phyloP scores from a whole-genome alignment of 148 eudicot species.

The Arbutus unedo region DNA sequence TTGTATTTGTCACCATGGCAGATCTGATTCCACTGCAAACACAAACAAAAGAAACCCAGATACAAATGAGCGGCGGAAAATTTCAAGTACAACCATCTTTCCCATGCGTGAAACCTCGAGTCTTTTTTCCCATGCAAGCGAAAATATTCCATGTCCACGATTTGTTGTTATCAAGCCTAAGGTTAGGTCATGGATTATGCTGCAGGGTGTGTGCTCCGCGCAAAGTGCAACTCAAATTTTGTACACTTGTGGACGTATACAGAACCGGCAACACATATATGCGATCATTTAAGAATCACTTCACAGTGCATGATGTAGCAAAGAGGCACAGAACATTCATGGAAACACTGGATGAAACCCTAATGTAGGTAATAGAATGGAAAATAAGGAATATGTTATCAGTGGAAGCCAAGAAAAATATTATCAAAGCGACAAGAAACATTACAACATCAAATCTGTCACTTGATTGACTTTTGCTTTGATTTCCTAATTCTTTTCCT shows the following conservation, averaged over 20 bases:
- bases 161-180: neutral
- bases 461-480: no score
- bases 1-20: conserved; percentile 63
- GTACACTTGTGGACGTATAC: neutral
- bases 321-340: neutral
- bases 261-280: neutral
- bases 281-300: conserved; percentile 1
- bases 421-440: no score
- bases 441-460: no score
- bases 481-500: no score
- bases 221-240: neutral
- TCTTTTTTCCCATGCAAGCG: neutral
- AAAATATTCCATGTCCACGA: neutral
- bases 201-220: neutral
- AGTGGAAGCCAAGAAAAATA: no score
- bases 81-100: neutral
- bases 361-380: no score
- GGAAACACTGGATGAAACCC: neutral
- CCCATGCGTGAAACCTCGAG: neutral
- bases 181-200: no score
- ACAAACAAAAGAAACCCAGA: conserved; percentile 7
- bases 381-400: no score
- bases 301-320: neutral
- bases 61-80: conserved; percentile 5
- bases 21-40: conserved; percentile 34